Evolutionary conservation across 192 early-diverging fungal genomes (phyloP), one percentile per base, ranked within the genome.

Genomic region (Backusella morwellensis): DNA sequence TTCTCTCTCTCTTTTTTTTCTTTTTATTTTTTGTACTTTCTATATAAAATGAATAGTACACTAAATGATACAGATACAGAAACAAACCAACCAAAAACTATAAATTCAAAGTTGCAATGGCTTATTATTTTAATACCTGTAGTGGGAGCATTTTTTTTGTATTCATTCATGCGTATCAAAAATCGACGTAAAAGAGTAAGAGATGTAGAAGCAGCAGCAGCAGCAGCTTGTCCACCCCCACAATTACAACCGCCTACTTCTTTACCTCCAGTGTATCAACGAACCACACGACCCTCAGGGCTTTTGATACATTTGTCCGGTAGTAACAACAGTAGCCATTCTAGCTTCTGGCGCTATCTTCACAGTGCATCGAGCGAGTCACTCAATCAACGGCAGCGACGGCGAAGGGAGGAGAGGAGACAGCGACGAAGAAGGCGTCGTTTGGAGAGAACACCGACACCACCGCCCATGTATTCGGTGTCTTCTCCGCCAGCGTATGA

Each of bases 51-150:
- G 68, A 70, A 70, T 70, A 70, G 7, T 23, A 41, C 68, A 26
- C 8, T 41, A 38, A 69, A 69, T 69, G 35, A 69, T 41, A 41
- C 0, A 23, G 35, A 70, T 21, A 40, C 35, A 21, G 68, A 70
- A 41, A 35, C n/a, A 70, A 41, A 23, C 8, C 7, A 23, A 4
- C n/a, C 68, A 12, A 40, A 63, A 29, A 8, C 21, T 29, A 4
- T 23, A 23, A 11, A 63, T 29, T 63, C 56, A 26, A 63, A 70
- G 26, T 23, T 50, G 32, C 70, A 72, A 44, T 72, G 70, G 70
- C 70, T 72, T 50, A 72, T 72, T 34, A 50, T 72, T 26, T 41
- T 72, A 23, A 72, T 72, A 72, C 70, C 70, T 32, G 41, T 72
- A 0, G 35, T 41, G n/a, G 68, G 68, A 23, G 68, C 68, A 38